phyloP scores from a whole-genome alignment of 192 early-diverging fungal genomes.

The Podila minutissima region DNA sequence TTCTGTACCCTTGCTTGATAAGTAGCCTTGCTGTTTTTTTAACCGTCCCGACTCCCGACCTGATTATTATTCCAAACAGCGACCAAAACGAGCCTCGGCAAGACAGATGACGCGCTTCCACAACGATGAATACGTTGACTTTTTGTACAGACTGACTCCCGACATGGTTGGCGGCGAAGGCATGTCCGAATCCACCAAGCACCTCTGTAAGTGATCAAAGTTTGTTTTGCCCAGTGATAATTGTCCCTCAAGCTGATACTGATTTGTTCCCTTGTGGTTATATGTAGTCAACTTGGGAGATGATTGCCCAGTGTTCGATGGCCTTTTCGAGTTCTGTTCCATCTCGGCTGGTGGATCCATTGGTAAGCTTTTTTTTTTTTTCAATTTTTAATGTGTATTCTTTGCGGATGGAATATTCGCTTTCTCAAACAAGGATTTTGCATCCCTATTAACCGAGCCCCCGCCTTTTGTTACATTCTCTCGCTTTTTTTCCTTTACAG shows the following conservation, averaged over 20 bases:
- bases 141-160: slow-evolving; percentile 80
- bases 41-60: background rate
- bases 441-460: background rate
- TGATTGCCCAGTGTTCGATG: slow-evolving; percentile 97
- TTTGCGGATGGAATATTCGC: background rate
- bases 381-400: too few species aligned
- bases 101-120: slow-evolving; percentile 95
- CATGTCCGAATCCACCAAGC: slow-evolving; percentile 63
- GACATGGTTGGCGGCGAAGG: slow-evolving; percentile 72
- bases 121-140: slow-evolving; percentile 92
- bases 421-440: background rate
- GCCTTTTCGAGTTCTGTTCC: slow-evolving; percentile 94
- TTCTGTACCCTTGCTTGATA: too few species aligned
- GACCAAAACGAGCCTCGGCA: slow-evolving; percentile 77
- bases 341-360: slow-evolving; percentile 94
- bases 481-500: slow-evolving; percentile 16
- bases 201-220: slow-evolving; percentile 50
- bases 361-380: slow-evolving; percentile 52
- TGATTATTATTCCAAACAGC: slow-evolving; percentile 29
- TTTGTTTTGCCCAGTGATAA: background rate
- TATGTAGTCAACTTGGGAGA: slow-evolving; percentile 80
- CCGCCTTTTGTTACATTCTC: background rate
- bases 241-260: background rate
- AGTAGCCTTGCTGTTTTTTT: background rate
- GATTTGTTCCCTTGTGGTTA: background rate